Percentiles rank a stretch among this genome's conserved stretches.
Evolutionary conservation across 495 filamentous ascomycete genomes (phyloP).

Genomic region (Penicillium maclennaniae): DNA sequence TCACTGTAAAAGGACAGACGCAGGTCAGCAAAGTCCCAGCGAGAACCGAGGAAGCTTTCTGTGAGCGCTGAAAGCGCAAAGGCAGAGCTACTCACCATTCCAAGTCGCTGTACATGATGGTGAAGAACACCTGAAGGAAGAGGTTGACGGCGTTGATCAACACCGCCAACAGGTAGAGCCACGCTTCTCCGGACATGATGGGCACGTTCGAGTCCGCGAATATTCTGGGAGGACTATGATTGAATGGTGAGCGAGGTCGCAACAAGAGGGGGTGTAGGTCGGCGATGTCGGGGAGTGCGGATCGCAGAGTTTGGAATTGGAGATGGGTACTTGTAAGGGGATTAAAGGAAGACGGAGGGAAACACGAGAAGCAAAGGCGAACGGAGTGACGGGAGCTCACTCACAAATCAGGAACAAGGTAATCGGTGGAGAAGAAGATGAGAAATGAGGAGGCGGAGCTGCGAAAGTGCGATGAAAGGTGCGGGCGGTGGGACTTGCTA

Average conservation of each 20-base stretch:
- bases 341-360: constrained; percentile 18
- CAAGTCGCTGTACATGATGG: constrained; percentile 99
- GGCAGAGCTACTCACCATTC: constrained; percentile 69
- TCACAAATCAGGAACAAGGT: constrained; percentile 15
- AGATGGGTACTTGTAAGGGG: constrained; percentile 27
- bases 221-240: background rate
- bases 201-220: constrained; percentile 17
- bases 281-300: constrained; percentile 7
- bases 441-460: constrained; percentile 8
- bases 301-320: constrained; percentile 23
- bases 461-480: background rate
- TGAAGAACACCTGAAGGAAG: constrained; percentile 99
- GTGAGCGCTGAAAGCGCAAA: background rate
- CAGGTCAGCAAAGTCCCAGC: constrained; percentile 18
- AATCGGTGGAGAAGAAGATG: constrained; percentile 9
- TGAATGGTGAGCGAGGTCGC: constrained; percentile 7
- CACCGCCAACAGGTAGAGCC: constrained; percentile 97
- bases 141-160: constrained; percentile 99
- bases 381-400: constrained; percentile 6
- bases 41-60: background rate
- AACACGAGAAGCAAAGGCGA: background rate
- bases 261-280: constrained; percentile 3
- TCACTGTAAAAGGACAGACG: constrained; percentile 56
- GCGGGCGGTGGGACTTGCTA: constrained; percentile 1
- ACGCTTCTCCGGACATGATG: constrained; percentile 98